These are phyloP conservation scores for Pterulicium gracile DNA, from an alignment of 1,284 basidiomycete genomes.

Conservation along the genomic window DNA sequence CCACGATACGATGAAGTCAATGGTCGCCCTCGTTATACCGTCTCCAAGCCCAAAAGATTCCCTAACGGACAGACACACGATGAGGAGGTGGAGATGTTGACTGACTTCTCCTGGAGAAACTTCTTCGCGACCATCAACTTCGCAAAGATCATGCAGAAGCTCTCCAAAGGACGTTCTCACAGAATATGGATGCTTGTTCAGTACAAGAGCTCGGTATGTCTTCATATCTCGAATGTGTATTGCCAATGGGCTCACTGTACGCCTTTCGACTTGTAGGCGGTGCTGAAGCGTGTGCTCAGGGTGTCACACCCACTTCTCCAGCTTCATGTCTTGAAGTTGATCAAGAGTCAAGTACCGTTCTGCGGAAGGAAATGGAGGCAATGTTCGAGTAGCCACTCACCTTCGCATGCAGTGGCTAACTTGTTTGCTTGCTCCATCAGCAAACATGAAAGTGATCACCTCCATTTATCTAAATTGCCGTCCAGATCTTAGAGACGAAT, in stretches of 20 bases:
- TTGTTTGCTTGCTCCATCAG: conserved; percentile 32
- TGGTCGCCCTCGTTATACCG: conserved; percentile 44
- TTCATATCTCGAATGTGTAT: conserved; percentile 3
- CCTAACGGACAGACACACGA: conserved; percentile 65
- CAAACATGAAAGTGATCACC: conserved; percentile 99
- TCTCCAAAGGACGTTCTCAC: conserved; percentile 92
- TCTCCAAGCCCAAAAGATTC: conserved; percentile 40
- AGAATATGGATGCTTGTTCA: conserved; percentile 94
- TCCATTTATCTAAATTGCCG: conserved; percentile 96
- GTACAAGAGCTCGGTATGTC: conserved; percentile 90
- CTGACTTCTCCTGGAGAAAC: conserved; percentile 96
- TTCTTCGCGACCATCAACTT: conserved; percentile 99
- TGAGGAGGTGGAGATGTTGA: conserved; percentile 85
- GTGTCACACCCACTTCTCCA: conserved; percentile 93
- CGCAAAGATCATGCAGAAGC: conserved; percentile 95
- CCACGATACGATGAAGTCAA: conserved; percentile 46
- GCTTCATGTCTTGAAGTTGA: conserved; percentile 92
- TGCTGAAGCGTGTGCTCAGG: conserved; percentile 88
- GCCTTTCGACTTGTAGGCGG: conserved; percentile 46
- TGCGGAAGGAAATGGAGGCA: conserved; percentile 98
- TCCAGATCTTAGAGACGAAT: conserved; percentile 94
- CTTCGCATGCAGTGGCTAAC: too few relatives aligned
- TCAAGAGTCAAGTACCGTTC: conserved; percentile 98
- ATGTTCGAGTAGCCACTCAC: conserved; percentile 43
- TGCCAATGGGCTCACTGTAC: conserved; percentile 6